Conservation (phyloP, 306 rosid species). For the Fagus crenata region DNA sequence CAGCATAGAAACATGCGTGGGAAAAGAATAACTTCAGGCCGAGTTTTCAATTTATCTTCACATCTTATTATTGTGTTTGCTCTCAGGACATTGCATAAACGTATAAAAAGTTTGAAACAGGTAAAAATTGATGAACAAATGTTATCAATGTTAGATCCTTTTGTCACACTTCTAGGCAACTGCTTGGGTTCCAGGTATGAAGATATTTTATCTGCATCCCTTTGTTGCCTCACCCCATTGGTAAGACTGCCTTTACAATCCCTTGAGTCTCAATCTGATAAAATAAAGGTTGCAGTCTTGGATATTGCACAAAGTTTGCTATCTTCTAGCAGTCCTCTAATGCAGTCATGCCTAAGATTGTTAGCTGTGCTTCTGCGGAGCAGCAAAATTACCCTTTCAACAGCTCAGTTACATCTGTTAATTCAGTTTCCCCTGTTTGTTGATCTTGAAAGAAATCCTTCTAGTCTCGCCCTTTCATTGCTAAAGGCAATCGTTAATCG, state of each 20-base stretch:
- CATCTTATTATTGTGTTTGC: slow-evolving; percentile 82
- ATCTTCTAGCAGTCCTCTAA: slow-evolving; percentile 62
- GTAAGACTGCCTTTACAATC: slow-evolving; percentile 77
- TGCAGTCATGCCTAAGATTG: slow-evolving; percentile 76
- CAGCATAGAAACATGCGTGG: slow-evolving; percentile 23
- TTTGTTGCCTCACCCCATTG: slow-evolving; percentile 72
- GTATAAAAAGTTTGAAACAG: slow-evolving; percentile 56
- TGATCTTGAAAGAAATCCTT: slow-evolving; percentile 70
- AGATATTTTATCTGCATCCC: slow-evolving; percentile 74
- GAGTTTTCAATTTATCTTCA: slow-evolving; percentile 50
- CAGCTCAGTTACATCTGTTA: slow-evolving; percentile 62
- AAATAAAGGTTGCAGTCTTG: slow-evolving; percentile 61
- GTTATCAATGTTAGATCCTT: slow-evolving; percentile 75
- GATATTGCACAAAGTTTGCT: slow-evolving; percentile 64
- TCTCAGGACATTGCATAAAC: slow-evolving; percentile 69
- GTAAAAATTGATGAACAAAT: slow-evolving; percentile 42
- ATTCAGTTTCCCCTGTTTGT: slow-evolving; percentile 80
- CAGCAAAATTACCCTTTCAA: slow-evolving; percentile 63
- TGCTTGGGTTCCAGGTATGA: slow-evolving; percentile 79
- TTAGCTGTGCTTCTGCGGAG: slow-evolving; percentile 74
- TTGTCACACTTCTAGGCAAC: slow-evolving; percentile 55
- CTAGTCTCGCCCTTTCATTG: slow-evolving; percentile 74
- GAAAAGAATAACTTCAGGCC: slow-evolving; percentile 45
- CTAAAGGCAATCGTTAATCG: slow-evolving; percentile 78
- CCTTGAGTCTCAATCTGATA: slow-evolving; percentile 67